These are phyloP conservation scores for Cyberlindnera sargentensis DNA, from an alignment of 805 yeast species.

Conservation along the genomic window DNA sequence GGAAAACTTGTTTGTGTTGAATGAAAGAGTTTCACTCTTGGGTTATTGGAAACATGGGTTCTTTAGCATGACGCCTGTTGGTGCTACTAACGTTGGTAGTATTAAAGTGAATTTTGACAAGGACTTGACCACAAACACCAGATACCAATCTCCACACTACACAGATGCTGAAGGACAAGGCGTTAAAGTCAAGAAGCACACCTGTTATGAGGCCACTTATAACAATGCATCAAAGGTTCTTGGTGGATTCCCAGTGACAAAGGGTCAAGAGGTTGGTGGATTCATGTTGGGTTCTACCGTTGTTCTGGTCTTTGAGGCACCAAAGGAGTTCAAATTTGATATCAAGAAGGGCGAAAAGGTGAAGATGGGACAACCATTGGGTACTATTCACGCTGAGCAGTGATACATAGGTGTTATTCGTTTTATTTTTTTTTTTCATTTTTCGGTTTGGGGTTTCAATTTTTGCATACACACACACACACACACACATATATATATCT, in stretches of 20 bases:
- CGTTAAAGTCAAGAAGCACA: conserved; percentile 53
- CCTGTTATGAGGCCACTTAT: conserved; percentile 93
- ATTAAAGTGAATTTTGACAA: conserved; percentile 88
- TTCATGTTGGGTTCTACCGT: conserved; percentile 94
- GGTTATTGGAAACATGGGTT: conserved; percentile 98
- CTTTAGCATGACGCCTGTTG: conserved; percentile 98
- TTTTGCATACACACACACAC: neutral
- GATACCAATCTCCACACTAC: conserved; percentile 40
- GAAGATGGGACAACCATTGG: conserved; percentile 78
- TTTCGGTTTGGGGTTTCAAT: neutral
- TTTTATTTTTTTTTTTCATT: neutral
- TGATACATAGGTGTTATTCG: neutral
- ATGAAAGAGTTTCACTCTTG: conserved; percentile 90
- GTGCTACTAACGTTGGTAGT: conserved; percentile 98
- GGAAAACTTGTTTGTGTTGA: conserved; percentile 79
- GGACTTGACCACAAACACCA: conserved; percentile 77
- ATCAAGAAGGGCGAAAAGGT: conserved; percentile 70
- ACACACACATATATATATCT: neutral
- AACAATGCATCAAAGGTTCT: conserved; percentile 65
- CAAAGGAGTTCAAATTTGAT: conserved; percentile 64
- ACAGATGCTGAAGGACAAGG: conserved; percentile 12
- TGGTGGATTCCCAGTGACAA: conserved; percentile 81
- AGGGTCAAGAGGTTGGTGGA: conserved; percentile 97
- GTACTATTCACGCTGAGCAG: conserved; percentile 27
- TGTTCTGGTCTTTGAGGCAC: conserved; percentile 96